phyloP scores from a whole-genome alignment of 1,284 basidiomycete species.

The Ganoderma lingzhi region DNA sequence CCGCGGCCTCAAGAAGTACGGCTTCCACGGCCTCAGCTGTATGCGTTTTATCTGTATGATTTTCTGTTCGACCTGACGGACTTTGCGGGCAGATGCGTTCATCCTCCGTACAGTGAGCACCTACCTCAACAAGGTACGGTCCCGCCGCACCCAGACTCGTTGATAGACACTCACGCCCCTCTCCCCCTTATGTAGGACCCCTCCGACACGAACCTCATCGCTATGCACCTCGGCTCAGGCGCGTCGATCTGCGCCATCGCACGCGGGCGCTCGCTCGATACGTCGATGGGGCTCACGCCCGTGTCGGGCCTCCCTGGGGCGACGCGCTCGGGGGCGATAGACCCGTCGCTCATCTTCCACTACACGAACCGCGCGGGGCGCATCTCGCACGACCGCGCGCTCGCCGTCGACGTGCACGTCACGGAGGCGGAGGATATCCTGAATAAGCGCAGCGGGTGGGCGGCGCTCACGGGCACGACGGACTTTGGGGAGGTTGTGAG shows the following conservation, averaged over 20 bases:
- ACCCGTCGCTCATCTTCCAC: conserved; percentile 89
- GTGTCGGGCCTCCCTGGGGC: conserved; percentile 86
- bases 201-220: conserved; percentile 69
- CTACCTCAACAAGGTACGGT: conserved; percentile 61
- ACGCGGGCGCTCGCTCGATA: conserved; percentile 78
- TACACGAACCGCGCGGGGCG: conserved; percentile 71
- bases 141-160: not conserved
- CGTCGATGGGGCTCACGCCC: conserved; percentile 85
- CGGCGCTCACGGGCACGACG: conserved; percentile 80
- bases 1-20: conserved; percentile 83
- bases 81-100: conserved; percentile 57
- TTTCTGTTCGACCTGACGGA: conserved; percentile 34
- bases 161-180: not conserved
- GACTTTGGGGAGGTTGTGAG: conserved; percentile 74
- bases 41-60: conserved; percentile 33
- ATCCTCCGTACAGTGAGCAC: conserved; percentile 68
- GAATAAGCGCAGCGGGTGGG: conserved; percentile 80
- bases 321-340: conserved; percentile 82
- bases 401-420: conserved; percentile 66
- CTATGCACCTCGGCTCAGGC: conserved; percentile 87
- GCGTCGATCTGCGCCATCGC: conserved; percentile 82
- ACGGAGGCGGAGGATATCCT: conserved; percentile 83
- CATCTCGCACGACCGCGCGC: conserved; percentile 59
- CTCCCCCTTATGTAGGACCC: conserved; percentile 38
- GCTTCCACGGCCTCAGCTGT: conserved; percentile 87